These are phyloP conservation scores for Trifolium dubium DNA, from an alignment of 306 rosid genomes.

Conservation along the genomic window DNA sequence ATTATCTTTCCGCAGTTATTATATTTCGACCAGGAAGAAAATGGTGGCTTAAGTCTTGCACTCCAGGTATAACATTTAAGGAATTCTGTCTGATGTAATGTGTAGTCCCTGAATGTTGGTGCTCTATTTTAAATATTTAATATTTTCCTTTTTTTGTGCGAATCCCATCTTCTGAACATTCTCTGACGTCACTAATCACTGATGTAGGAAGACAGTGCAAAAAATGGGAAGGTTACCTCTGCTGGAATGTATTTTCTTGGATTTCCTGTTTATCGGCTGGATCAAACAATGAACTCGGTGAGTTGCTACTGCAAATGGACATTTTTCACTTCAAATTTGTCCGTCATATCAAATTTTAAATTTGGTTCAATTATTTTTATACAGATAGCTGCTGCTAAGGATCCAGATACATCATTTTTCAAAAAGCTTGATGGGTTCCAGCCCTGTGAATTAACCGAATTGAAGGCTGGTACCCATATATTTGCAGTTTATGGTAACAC, in stretches of 20 bases:
- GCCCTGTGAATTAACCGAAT: conserved; percentile 87
- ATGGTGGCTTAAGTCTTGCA: conserved; percentile 86
- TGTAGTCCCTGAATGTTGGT: conserved; percentile 3
- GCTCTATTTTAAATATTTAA: neutral
- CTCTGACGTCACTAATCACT: conserved; percentile 40
- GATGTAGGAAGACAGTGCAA: conserved; percentile 87
- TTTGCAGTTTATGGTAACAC: conserved; percentile 91
- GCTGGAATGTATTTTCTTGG: conserved; percentile 99
- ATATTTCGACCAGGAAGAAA: conserved; percentile 88
- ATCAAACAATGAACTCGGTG: conserved; percentile 80
- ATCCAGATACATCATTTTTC: conserved; percentile 93
- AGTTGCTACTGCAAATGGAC: conserved; percentile 45
- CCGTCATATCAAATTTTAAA: conserved; percentile 8
- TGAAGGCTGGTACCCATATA: conserved; percentile 93
- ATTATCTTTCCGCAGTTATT: conserved; percentile 61
- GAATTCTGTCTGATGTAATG: too few relatives aligned
- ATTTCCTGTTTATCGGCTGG: conserved; percentile 94
- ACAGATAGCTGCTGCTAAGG: conserved; percentile 89
- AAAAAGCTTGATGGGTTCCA: conserved; percentile 92
- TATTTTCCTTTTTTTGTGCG: neutral
- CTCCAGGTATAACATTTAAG: conserved; percentile 69
- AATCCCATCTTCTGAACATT: conserved; percentile 21
- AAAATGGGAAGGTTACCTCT: conserved; percentile 83
- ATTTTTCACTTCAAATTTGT: conserved; percentile 17
- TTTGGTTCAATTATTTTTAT: conserved; percentile 41